Base-by-base conservation (phyloP, 139 green algal species). In the Coelastrella sp. region DNA sequence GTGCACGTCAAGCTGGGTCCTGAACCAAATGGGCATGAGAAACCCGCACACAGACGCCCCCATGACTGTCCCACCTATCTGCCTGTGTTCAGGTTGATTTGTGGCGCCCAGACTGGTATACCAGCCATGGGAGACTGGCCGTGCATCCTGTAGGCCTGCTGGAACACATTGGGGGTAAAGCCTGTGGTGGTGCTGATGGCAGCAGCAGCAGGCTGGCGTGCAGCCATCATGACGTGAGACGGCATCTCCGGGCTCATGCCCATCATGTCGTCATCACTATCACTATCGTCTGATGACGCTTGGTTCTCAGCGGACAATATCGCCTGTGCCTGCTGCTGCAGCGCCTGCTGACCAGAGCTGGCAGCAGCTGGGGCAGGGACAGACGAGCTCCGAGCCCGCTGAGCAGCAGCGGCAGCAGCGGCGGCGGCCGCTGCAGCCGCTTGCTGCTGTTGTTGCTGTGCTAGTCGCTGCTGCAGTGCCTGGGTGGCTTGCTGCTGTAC, bases 191-290 rank as follows among this genome's bases (percentile, higher is more conserved):
- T 56, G 8, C 3, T 49, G 35, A 49, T 49, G 35, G 82, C 57
- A 74, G 25, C 57, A 24, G 24, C 65, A 20, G 15, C 63, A 15
- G 85, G 85, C n/a, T 35, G 70, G 19, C 66, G 12, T 25, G 25
- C 74, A n/a, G 74, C 74, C 74, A 84, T 74, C 59, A 90, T 78
- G 19, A 87, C 20, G 57, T 87, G 74, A 8, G 92, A 89, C 11
- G 91, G 89, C 22, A 87, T 10, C 68, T 93, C 93, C 0, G 90
- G 91, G 6, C 79, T 91, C 93, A 95, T 95, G 72, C 91, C 92
- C 91, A 93, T 92, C 14, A 93, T 82, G 20, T 94, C 87, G 24
- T 94, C 84, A 35, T 94, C 92, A 0, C 92, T 88, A 35, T 86
- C 87, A 35, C 76, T 86, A 19, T 76, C 74, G n/a, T 59, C 74